A percentile compares a stretch with the other conserved stretches of the same genome.
These are phyloP conservation scores for Kwoniella sp. DNA, from an alignment of 768 basidiomycete genomes.

Conservation along the genomic window DNA sequence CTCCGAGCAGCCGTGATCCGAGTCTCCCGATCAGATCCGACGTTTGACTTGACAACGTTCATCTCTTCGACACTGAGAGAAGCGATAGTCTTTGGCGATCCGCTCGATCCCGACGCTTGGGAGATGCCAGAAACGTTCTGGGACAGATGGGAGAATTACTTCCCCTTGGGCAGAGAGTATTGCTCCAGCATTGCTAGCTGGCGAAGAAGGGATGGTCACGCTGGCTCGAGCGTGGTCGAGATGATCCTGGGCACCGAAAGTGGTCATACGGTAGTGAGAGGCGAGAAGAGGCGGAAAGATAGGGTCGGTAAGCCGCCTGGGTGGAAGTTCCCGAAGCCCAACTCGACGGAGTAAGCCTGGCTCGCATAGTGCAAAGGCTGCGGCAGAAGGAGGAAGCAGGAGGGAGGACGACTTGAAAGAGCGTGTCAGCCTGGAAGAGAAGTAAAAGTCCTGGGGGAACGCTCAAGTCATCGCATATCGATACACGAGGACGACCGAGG, in stretches of 20 bases:
- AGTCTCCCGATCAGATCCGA: conserved; percentile 4
- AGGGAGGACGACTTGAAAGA: no score
- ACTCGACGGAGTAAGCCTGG: no score
- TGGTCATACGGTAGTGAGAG: neutral
- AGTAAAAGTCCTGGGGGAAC: no score
- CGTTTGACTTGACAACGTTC: conserved; percentile 29
- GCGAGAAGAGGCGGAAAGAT: conserved; percentile 20
- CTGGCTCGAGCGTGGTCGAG: conserved; percentile 28
- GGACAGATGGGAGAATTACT: conserved; percentile 37
- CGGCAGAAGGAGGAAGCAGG: no score
- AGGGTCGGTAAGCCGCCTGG: conserved; percentile 29
- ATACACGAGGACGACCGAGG: no score
- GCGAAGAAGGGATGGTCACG: conserved; percentile 35
- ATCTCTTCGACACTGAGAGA: conserved; percentile 18
- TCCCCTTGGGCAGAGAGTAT: conserved; percentile 27
- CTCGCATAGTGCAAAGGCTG: no score
- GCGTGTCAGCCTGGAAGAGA: no score
- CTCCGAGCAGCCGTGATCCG: conserved; percentile 25
- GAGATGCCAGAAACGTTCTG: conserved; percentile 34
- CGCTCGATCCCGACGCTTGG: conserved; percentile 39
- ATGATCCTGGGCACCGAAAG: conserved; percentile 32
- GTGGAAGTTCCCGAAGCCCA: conserved; percentile 19
- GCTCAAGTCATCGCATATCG: no score
- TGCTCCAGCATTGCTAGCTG: conserved; percentile 27
- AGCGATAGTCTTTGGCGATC: conserved; percentile 29